These are phyloP conservation scores for Ceratocystiopsis brevicomis DNA, from an alignment of 2,329 filamentous ascomycete species.

Conservation along the genomic window DNA sequence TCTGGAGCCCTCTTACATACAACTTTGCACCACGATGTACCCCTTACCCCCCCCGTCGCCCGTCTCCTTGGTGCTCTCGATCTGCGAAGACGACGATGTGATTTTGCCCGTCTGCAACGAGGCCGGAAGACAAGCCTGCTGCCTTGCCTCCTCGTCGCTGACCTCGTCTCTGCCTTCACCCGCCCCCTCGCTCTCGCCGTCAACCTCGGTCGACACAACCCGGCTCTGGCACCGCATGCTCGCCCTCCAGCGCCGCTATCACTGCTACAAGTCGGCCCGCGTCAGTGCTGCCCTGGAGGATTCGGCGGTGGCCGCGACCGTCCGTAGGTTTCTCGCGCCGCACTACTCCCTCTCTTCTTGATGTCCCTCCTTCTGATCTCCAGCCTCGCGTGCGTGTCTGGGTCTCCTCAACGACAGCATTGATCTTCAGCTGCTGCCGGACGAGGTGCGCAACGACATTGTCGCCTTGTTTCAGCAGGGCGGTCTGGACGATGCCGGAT, in stretches of 20 bases:
- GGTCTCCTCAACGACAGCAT: slow-evolving; percentile 17
- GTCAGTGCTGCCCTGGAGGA: slow-evolving; percentile 24
- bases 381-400: slow-evolving; percentile 15
- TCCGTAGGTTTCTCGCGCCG: slow-evolving; percentile 16
- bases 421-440: slow-evolving; percentile 7
- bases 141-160: no score
- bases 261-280: slow-evolving; percentile 25
- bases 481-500: no score
- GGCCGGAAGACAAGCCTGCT: no score
- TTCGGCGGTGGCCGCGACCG: slow-evolving; percentile 15
- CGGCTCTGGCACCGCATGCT: slow-evolving; percentile 25
- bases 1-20: background rate
- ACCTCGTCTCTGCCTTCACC: background rate
- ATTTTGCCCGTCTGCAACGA: slow-evolving; percentile 6
- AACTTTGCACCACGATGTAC: background rate
- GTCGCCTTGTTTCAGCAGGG: slow-evolving; percentile 7
- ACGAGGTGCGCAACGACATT: slow-evolving; percentile 11
- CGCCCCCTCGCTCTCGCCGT: background rate
- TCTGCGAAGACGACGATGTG: slow-evolving; percentile 10
- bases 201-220: slow-evolving; percentile 15
- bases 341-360: background rate
- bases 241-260: slow-evolving; percentile 20
- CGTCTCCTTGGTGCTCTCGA: background rate
- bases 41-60: background rate
- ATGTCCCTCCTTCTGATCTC: background rate